Evolutionary conservation across 345 rosid species (phyloP), one percentile per base, ranked within the genome.

Genomic region (Conringia planisiliqua): DNA sequence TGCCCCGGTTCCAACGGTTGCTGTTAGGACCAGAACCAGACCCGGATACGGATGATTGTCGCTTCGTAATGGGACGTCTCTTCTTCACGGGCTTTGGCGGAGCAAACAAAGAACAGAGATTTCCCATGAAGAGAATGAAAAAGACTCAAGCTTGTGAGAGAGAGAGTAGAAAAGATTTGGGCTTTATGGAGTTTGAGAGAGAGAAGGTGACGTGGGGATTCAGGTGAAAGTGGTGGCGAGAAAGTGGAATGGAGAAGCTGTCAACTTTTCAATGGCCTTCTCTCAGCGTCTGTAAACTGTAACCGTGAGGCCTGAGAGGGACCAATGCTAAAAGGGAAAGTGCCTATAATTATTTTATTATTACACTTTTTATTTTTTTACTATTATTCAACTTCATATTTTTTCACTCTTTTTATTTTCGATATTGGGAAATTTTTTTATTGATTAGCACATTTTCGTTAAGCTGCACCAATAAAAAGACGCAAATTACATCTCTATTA

Each of bases 51-150:
- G 71, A 48, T 26, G 81, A n/a, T 51, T 82, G 79, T 16, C 86
- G 80, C 59, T 81, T 85, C 0, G 76, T 35, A 50, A 72, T 51
- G 40, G 86, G 82, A 74, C 75, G 77, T 75, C 55, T 68, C 33
- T 69, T 83, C 78, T 83, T 87, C 71, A 75, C 85, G 33, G 87
- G 74, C 26, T 69, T 77, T 18, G 86, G 84, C 35, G 81, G 84
- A 60, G 81, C 59, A 78, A 87, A 81, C 83, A 85, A 77, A 62
- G 88, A 72, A 84, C 91, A 86, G 70, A 86, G 79, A 60, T 89
- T 89, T 44, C 95, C 95, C 95, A 89, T 74, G 10, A 62, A 54
- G 42, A 67, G 27, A 43, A 68, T 57, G 17, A 18, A 39, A 58
- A 46, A 46, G 42, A 26, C 71, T 27, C 40, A 38, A 57, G 60